Evolutionary conservation across 495 filamentous ascomycete genomes (phyloP).

Genomic region (Neurospora sp.): DNA sequence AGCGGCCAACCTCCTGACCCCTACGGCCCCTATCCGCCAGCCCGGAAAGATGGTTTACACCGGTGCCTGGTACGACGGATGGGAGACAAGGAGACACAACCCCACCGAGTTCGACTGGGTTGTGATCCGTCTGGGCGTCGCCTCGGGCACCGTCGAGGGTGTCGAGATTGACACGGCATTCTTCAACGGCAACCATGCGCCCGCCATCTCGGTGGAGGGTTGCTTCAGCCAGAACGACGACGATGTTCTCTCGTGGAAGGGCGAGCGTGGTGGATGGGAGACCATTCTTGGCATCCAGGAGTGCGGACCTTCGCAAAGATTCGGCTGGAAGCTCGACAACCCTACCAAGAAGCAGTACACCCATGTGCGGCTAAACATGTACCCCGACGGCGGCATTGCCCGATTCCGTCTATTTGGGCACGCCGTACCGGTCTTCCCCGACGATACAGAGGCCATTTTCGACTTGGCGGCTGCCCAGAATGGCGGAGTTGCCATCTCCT

Average conservation of each 20-base stretch:
- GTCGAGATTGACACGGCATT: conserved; percentile 81
- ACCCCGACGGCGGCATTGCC: conserved; percentile 89
- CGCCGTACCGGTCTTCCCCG: conserved; percentile 61
- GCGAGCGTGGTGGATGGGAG: conserved; percentile 54
- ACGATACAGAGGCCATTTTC: conserved; percentile 50
- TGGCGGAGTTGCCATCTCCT: conserved; percentile 64
- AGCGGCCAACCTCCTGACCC: conserved; percentile 68
- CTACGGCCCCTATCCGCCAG: conserved; percentile 61
- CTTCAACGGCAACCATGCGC: conserved; percentile 83
- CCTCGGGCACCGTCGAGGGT: conserved; percentile 63
- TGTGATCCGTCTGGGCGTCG: conserved; percentile 67
- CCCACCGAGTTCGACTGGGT: conserved; percentile 72
- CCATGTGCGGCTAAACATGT: conserved; percentile 81
- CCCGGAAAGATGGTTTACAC: conserved; percentile 75
- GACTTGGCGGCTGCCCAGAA: conserved; percentile 77
- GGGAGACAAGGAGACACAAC: conserved; percentile 90
- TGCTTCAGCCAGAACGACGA: conserved; percentile 52
- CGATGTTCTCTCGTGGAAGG: conserved; percentile 48
- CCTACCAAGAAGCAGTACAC: conserved; percentile 59
- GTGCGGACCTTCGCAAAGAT: conserved; percentile 66
- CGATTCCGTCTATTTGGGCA: conserved; percentile 73
- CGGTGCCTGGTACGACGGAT: conserved; percentile 92
- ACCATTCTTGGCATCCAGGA: conserved; percentile 57
- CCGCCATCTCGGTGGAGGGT: conserved; percentile 72
- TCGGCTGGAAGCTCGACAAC: conserved; percentile 62